A percentile compares a stretch with the other conserved stretches of the same genome.
These are phyloP conservation scores for Metschnikowia colocasiae DNA, from an alignment of 805 yeast genomes.

Conservation along the genomic window DNA sequence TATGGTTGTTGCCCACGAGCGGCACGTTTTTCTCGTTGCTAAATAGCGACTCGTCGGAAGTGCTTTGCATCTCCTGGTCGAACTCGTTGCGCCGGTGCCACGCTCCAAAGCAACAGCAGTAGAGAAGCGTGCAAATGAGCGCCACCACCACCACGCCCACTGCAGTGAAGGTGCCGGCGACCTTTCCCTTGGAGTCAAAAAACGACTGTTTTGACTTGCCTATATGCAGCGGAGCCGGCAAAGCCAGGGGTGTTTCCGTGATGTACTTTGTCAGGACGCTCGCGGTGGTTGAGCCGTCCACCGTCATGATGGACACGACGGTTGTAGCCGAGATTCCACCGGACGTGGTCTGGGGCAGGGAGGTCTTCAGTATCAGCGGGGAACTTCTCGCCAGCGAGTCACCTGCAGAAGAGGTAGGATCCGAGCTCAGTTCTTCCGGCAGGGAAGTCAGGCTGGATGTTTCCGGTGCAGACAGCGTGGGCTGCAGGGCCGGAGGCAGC, in stretches of 20 bases:
- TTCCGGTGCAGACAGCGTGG: not conserved
- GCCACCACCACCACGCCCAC: constrained; percentile 63
- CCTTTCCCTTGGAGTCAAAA: constrained; percentile 69
- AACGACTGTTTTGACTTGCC: constrained; percentile 36
- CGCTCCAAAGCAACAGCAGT: constrained; percentile 32
- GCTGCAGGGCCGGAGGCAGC: not conserved
- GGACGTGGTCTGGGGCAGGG: constrained; percentile 7
- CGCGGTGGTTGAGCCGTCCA: constrained; percentile 29
- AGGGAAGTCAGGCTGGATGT: not conserved
- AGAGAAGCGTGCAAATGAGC: constrained; percentile 41
- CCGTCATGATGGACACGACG: constrained; percentile 31
- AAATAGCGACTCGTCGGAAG: constrained; percentile 30
- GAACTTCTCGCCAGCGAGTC: not conserved
- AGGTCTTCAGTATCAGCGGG: not conserved
- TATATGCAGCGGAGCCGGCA: constrained; percentile 8
- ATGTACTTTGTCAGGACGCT: constrained; percentile 21
- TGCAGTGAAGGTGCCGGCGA: constrained; percentile 80
- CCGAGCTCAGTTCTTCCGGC: not conserved
- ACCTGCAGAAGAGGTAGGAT: not conserved
- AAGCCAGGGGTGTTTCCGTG: constrained; percentile 16
- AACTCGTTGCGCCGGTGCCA: constrained; percentile 23
- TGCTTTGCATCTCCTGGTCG: constrained; percentile 38
- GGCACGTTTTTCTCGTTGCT: constrained; percentile 20
- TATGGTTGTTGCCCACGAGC: constrained; percentile 1
- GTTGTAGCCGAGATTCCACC: constrained; percentile 27